These are phyloP conservation scores for Rhododendron molle DNA, from an alignment of 148 eudicot genomes.

Conservation along the genomic window DNA sequence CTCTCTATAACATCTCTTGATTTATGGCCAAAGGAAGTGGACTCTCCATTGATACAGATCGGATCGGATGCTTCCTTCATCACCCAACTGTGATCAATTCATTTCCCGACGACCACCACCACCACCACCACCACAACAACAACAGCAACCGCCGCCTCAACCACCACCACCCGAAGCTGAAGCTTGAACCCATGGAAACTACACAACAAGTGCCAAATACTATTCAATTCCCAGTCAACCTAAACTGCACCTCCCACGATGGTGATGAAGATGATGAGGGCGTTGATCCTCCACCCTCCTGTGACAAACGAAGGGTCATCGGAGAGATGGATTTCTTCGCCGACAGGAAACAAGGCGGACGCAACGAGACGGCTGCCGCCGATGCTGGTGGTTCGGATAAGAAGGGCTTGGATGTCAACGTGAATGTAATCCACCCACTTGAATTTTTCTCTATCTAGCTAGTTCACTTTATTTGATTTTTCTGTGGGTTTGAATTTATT, in stretches of 20 bases:
- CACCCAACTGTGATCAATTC: constrained; percentile 17
- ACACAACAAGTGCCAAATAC: constrained; percentile 7
- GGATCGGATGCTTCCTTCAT: constrained; percentile 19
- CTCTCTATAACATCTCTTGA: constrained; percentile 11
- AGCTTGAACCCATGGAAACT: constrained; percentile 19
- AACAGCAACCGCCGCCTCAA: neutral
- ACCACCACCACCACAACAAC: neutral
- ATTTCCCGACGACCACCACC: constrained; percentile 4
- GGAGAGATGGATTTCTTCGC: constrained; percentile 61
- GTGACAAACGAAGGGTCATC: constrained; percentile 19
- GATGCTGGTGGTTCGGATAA: neutral
- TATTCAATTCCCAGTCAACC: constrained; percentile 45
- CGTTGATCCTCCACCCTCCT: constrained; percentile 8
- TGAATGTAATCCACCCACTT: constrained; percentile 27
- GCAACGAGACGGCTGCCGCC: neutral
- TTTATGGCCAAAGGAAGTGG: constrained; percentile 53
- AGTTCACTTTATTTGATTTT: neutral
- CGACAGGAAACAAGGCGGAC: constrained; percentile 13
- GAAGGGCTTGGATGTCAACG: constrained; percentile 17
- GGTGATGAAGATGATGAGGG: neutral
- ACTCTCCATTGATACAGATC: constrained; percentile 66
- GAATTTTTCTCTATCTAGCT: neutral
- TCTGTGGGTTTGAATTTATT: neutral
- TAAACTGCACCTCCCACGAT: constrained; percentile 16
- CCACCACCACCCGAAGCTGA: constrained; percentile 10